Base-by-base conservation (phyloP, 768 basidiomycete species). In the Pisolithus tinctorius region DNA sequence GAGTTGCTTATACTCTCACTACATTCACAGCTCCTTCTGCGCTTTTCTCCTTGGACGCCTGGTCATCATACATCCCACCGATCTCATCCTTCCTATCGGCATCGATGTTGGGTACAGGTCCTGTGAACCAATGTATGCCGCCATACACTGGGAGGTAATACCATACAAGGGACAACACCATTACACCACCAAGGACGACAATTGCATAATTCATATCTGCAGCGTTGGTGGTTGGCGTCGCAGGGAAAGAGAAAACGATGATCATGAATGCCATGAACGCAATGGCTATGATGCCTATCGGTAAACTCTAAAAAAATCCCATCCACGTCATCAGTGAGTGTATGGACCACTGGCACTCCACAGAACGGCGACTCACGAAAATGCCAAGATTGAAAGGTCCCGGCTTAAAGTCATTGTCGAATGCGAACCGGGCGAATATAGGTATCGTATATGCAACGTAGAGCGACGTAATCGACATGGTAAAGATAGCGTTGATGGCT, bases 111-210 rank as follows among this genome's bases (percentile, higher is more conserved):
- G 67, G 54, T n/a, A 85, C 69, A 0, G 86, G 86, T 0, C 85
- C 86, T 6, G 69, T 77, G 61, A 88, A 88, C 86, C 86, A 88
- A 55, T 84, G 68, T 6, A 75, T 71, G 5, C 86, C 88, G 11
- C 87, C 86, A 51, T 86, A 86, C 26, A 70, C 68, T 0, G 84
- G 84, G 61, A 84, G 74, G 68, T 81, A 88, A 62, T 82, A 89
- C 72, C 81, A 89, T 1, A 71, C 54, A 11, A 83, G 58, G 1
- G 83, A 77, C 20, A 87, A 71, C 4, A 72, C 39, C 49, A 86
- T 66, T 2, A 81, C 74, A 2, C 81, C 83, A 0, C 80, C 81
- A 3, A 82, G 66, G 7, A 90, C 84, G 30, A 85, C 80, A 34
- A 83, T 71, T 0, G 81, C 77, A 58, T 89, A 89, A 65, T 88